A percentile compares a stretch with the other conserved stretches of the same genome.
These are phyloP conservation scores for Cucurbita argyrosperma DNA, from an alignment of 306 rosid genomes.

Conservation along the genomic window DNA sequence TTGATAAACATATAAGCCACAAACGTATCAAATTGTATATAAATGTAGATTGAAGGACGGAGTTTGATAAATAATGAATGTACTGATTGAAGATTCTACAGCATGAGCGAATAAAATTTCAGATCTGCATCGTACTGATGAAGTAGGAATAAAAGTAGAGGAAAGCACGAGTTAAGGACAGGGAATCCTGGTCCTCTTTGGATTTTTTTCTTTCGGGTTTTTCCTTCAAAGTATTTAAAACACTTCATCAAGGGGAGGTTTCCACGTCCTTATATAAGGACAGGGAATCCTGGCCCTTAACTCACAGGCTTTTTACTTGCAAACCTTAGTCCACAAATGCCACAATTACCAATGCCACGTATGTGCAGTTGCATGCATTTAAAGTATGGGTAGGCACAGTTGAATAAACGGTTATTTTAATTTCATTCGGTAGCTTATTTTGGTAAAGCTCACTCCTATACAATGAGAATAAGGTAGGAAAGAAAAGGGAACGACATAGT, in stretches of 20 bases:
- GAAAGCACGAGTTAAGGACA: neutral
- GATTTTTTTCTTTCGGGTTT: too few species aligned
- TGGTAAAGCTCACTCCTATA: neutral
- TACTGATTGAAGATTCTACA: neutral
- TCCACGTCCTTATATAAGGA: neutral
- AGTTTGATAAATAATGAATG: too few species aligned
- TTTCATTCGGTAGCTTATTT: neutral
- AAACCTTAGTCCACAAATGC: neutral
- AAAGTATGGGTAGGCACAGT: neutral
- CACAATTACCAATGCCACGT: neutral
- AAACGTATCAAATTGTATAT: neutral
- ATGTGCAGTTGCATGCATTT: neutral
- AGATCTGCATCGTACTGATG: neutral
- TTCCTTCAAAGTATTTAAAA: too few species aligned
- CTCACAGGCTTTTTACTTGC: neutral
- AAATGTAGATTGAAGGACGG: neutral
- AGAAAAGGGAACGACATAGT: neutral
- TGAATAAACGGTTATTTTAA: neutral
- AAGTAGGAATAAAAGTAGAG: neutral
- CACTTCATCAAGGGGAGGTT: too few species aligned
- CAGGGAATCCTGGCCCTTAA: neutral
- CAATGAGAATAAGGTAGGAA: neutral
- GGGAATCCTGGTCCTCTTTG: neutral
- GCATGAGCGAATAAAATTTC: neutral
- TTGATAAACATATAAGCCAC: neutral